A percentile compares a stretch with the other conserved stretches of the same genome.
These are phyloP conservation scores for Arctium minus DNA, from an alignment of 129 eudicot species.

Conservation along the genomic window DNA sequence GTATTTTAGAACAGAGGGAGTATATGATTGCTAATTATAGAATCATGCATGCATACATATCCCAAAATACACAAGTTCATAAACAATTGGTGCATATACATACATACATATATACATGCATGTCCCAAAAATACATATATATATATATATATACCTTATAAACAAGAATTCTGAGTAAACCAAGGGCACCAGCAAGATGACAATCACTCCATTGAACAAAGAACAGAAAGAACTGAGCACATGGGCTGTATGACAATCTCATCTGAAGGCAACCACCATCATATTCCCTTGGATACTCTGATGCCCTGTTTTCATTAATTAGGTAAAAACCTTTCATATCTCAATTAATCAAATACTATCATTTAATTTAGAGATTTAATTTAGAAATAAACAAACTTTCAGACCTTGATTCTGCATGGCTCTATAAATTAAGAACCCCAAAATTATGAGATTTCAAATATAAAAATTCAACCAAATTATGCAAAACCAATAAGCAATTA, in stretches of 20 bases:
- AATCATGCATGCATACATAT: not conserved
- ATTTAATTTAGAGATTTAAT: not conserved
- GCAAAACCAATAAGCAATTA: not conserved
- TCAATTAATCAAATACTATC: too few relatives aligned
- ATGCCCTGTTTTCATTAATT: constrained; percentile 57
- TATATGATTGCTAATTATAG: too few relatives aligned
- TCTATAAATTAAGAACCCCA: not conserved
- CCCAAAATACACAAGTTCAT: not conserved
- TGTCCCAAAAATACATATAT: not conserved
- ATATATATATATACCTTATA: constrained; percentile 46
- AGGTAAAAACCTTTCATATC: not conserved
- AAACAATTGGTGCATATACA: not conserved
- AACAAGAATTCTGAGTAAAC: constrained; percentile 75
- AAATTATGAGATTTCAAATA: not conserved
- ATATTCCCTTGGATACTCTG: constrained; percentile 77
- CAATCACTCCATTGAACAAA: constrained; percentile 92
- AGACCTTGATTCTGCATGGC: not conserved
- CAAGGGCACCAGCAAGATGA: constrained; percentile 82
- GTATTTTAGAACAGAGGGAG: too few relatives aligned
- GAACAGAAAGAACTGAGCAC: constrained; percentile 75
- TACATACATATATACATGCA: not conserved
- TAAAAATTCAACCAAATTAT: not conserved
- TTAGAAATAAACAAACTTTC: not conserved
- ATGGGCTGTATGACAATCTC: constrained; percentile 83
- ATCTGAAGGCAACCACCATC: constrained; percentile 85